Conservation (phyloP, 306 rosid species). For the Prunus dulcis region DNA sequence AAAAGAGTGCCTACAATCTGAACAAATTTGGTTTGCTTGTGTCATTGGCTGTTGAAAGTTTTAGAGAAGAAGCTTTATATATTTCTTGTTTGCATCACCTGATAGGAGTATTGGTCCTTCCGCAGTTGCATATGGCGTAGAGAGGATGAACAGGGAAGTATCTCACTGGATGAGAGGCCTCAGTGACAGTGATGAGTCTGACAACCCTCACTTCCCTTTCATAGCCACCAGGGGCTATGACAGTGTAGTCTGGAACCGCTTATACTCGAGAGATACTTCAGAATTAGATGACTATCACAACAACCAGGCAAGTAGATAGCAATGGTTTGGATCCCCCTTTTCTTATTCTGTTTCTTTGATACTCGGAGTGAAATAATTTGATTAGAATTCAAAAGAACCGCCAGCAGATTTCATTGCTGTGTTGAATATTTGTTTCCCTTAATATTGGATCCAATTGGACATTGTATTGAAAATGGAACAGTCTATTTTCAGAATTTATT, state of each 20-base stretch:
- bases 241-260: constrained; percentile 94
- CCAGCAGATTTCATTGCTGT: neutral
- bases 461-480: neutral
- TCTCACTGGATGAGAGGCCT: constrained; percentile 87
- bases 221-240: constrained; percentile 90
- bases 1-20: constrained; percentile 21
- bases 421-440: neutral
- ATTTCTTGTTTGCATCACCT: constrained; percentile 26
- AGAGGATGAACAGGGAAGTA: constrained; percentile 80
- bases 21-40: constrained; percentile 5
- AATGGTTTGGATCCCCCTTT: neutral
- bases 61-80: constrained; percentile 4
- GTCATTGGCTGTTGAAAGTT: constrained; percentile 21
- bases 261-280: constrained; percentile 73
- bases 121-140: constrained; percentile 78
- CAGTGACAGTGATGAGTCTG: constrained; percentile 34
- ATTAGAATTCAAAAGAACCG: neutral
- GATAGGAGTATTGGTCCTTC: constrained; percentile 31
- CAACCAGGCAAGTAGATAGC: constrained; percentile 51
- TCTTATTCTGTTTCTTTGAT: neutral
- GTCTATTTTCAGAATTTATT: neutral
- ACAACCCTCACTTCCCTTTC: constrained; percentile 49
- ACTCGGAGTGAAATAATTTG: neutral
- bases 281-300: constrained; percentile 56
- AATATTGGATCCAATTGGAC: neutral